Evolutionary conservation across 2,329 filamentous ascomycete species (phyloP), one percentile per base, ranked within the genome.

Genomic region (Fusarium scirpi): DNA sequence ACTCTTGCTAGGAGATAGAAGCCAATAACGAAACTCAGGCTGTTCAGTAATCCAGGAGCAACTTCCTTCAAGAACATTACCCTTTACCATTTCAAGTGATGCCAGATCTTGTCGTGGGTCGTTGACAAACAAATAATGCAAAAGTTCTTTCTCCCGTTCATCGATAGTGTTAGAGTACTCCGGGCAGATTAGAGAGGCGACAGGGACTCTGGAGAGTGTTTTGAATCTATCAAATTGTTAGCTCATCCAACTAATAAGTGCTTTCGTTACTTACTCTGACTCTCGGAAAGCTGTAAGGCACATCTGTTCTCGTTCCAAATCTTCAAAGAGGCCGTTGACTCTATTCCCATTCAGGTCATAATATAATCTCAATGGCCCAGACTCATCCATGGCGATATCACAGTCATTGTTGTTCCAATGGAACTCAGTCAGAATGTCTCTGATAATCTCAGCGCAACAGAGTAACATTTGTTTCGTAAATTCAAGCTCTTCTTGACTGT

Each of bases 71-170:
- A 2, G 2, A 3, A 52, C 32, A 1, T 16, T 18, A 0, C 45
- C 66, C n/a, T 65, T 47, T 3, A 16, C 8, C 11, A 27, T 49
- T 18, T 27, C 45, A 7, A 69, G 25, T 8, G 43, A 18, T 15
- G 49, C 30, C 2, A 32, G 38, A 10, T 69, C 66, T 38, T 46
- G 43, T n/a, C 24, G 46, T 4, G 66, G 60, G 13, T 69, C 55
- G 11, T 47, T 55, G 4, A 30, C 24, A 12, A 69, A 65, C 2
- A 69, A 11, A 2, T 20, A 10, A 4, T 27, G 27, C 0, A 69
- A 38, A n/a, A 54, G 46, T 2, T 51, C 40, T 18, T 11, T n/a
- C n/a, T 69, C 58, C 0, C 13, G 27, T 16, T 29, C 27, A 8
- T 51, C 41, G 12, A 59, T 38, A n/a, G n/a, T 18, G 10, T 44